Conservation (phyloP, 2,329 filamentous ascomycete genomes). For the Alternaria rosae region DNA sequence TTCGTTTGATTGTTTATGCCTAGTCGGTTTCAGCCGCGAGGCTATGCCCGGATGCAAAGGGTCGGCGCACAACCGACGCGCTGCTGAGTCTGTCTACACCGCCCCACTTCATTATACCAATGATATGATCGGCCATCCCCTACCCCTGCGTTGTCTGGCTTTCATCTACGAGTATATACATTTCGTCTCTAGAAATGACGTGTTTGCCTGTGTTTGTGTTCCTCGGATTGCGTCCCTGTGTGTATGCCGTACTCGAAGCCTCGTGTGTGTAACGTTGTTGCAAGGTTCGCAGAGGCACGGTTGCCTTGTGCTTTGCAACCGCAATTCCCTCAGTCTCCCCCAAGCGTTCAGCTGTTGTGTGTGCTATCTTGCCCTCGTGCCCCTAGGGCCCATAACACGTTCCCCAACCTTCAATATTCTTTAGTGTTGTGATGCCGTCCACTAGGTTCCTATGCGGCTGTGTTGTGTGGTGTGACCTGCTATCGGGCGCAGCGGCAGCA, state of each 20-base stretch:
- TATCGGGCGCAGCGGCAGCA: neutral
- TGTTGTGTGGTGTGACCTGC: neutral
- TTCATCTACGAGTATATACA: conserved; percentile 3
- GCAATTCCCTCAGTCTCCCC: conserved; percentile 19
- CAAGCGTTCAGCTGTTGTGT: conserved; percentile 11
- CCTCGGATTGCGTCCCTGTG: conserved; percentile 8
- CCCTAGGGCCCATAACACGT: neutral
- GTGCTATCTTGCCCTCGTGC: neutral
- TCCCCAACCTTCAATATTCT: neutral
- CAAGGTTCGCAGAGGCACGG: conserved; percentile 2
- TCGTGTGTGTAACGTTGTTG: neutral
- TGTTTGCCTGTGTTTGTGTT: conserved; percentile 4
- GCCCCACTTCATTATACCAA: no score
- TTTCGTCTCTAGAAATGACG: conserved; percentile 3
- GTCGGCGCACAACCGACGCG: neutral
- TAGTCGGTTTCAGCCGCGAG: conserved; percentile 16
- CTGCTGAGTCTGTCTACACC: no score
- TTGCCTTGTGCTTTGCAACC: conserved; percentile 10
- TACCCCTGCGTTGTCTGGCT: no score
- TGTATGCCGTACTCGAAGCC: conserved; percentile 6
- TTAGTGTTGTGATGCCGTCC: conserved; percentile 11
- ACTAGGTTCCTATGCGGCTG: conserved; percentile 7
- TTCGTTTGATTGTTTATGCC: conserved; percentile 12
- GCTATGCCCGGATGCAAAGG: neutral
- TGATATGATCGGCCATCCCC: no score